Percentiles rank a stretch among this genome's conserved stretches.
These are phyloP conservation scores for Chrysochromulina tobinii DNA, from an alignment of 78 protist species.

Conservation along the genomic window DNA sequence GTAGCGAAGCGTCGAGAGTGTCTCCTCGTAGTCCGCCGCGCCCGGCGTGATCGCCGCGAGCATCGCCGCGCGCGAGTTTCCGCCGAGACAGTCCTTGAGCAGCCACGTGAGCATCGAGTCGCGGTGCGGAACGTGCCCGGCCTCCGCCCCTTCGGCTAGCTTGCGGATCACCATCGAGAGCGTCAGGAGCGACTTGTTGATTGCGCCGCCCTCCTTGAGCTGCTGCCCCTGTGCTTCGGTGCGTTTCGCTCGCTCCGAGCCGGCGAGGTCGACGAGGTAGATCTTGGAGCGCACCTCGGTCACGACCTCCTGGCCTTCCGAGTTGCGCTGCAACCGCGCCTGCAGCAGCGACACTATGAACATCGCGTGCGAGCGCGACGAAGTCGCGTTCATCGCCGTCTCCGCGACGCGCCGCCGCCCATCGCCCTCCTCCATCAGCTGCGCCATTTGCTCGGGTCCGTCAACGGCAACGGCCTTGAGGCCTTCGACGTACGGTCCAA, in stretches of 20 bases:
- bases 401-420: slow-evolving; percentile 47
- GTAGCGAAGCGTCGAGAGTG: slow-evolving; percentile 80
- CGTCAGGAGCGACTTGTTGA: slow-evolving; percentile 61
- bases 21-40: slow-evolving; percentile 64
- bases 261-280: slow-evolving; percentile 58
- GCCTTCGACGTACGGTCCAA: slow-evolving; percentile 85
- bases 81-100: slow-evolving; percentile 62
- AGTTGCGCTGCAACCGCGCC: neutral
- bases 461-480: slow-evolving; percentile 42
- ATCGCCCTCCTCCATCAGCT: slow-evolving; percentile 52
- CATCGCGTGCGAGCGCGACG: slow-evolving; percentile 6
- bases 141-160: slow-evolving; percentile 60
- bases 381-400: slow-evolving; percentile 68
- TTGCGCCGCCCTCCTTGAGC: slow-evolving; percentile 22
- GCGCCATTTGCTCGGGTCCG: slow-evolving; percentile 28
- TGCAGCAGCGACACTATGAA: slow-evolving; percentile 36
- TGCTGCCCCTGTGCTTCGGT: slow-evolving; percentile 70
- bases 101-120: slow-evolving; percentile 67
- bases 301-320: neutral
- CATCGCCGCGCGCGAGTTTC: neutral
- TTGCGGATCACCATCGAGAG: slow-evolving; percentile 77
- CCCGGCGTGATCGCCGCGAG: slow-evolving; percentile 36
- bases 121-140: slow-evolving; percentile 52
- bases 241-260: slow-evolving; percentile 44
- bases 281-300: neutral